These are phyloP conservation scores for Meira nashicola DNA, from an alignment of 1,284 basidiomycete species.

Conservation along the genomic window DNA sequence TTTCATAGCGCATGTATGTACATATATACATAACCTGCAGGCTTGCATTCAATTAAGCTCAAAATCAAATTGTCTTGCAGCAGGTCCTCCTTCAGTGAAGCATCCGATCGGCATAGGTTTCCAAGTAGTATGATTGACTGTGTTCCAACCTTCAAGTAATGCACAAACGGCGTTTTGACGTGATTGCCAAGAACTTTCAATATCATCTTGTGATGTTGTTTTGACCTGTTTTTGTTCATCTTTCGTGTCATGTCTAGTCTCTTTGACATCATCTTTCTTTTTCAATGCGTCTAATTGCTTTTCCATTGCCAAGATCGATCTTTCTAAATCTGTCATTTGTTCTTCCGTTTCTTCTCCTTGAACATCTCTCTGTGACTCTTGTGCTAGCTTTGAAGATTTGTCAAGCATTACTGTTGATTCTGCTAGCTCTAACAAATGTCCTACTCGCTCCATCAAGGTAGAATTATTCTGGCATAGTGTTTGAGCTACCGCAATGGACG, in stretches of 20 bases:
- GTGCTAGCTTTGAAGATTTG: background rate
- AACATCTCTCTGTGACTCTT: background rate
- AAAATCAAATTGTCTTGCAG: too few species aligned
- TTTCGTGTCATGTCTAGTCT: background rate
- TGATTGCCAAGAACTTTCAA: background rate
- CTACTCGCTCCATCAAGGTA: background rate
- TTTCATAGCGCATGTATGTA: too few species aligned
- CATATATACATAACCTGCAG: too few species aligned
- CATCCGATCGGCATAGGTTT: slow-evolving; percentile 3
- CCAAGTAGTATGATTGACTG: background rate
- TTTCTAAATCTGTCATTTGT: background rate
- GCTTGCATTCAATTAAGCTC: too few species aligned
- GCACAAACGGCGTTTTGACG: background rate
- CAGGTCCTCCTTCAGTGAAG: background rate
- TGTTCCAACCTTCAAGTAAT: background rate
- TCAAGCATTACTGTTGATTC: background rate
- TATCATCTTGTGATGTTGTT: background rate
- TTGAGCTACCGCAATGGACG: background rate
- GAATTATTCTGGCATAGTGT: background rate
- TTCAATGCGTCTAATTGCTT: background rate
- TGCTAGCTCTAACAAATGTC: background rate
- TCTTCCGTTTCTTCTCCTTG: background rate
- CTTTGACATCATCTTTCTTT: background rate
- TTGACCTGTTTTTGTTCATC: background rate
- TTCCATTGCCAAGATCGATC: slow-evolving; percentile 1